Evolutionary conservation across 2,329 filamentous ascomycete species (phyloP), one percentile per base, ranked within the genome.

Genomic region (Claviceps pusilla): DNA sequence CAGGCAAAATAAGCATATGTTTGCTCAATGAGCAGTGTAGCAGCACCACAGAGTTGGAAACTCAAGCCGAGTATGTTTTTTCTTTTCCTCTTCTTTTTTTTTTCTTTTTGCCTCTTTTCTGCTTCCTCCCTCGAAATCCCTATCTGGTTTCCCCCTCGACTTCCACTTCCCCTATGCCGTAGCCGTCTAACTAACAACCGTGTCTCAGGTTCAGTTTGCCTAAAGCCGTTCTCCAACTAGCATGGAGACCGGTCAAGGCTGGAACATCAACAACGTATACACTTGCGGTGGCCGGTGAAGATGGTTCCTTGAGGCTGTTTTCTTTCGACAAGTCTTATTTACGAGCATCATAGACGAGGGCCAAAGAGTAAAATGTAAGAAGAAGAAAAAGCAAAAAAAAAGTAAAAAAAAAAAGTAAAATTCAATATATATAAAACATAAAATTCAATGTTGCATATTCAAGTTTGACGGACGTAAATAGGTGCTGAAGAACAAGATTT

Each of bases 151-250:
- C 67, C 1, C 3, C 48, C 31, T 29, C 12, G n/a, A 7, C n/a
- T 0, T 2, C 24, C 12, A 24, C 14, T 4, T n/a, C 1, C 9
- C 9, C 4, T 11, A 33, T 7, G 1, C 7, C 12, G 14, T n/a
- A 12, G 35, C 9, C 1, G 14, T 41, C 5, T 7, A 48, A 12
- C 61, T 64, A 48, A 66, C 55, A 31, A 29, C 6, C 4, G 3
- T 4, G 16, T 49, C 11, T 3, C 54, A 69, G 68, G 39, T 58
- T 66, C 43, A 60, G 57, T 50, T 76, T 86, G 1, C 82, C 83
- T 29, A 86, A 78, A 63, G 69, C 83, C 2, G 76, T 88, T 28
- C 76, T 80, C 29, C 82, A 86, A 64, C 70, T 90, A 41, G 75
- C 82, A 7, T 90, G 86, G 86, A 76, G 81, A 57, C 85, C 84